Evolutionary conservation across 1,284 basidiomycete genomes (phyloP).

Genomic region (Hypsizygus ulmarius): DNA sequence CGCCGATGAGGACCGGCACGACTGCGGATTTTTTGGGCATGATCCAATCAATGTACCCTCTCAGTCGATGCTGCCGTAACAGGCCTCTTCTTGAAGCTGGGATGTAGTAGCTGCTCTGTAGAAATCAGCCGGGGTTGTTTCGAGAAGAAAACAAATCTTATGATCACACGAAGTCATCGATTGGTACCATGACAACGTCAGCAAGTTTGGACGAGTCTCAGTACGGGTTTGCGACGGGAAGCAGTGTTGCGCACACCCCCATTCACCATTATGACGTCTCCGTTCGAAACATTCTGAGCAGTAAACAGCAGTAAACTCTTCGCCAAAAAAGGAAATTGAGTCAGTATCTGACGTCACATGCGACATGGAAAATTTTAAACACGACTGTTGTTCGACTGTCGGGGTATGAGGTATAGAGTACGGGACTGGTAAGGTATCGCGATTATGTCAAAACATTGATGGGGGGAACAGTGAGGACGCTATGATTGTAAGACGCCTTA

Average conservation of each 20-base stretch:
- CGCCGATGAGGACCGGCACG: too few relatives aligned
- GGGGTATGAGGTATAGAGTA: too few relatives aligned
- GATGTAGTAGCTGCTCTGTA: too few relatives aligned
- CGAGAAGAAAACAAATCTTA: too few relatives aligned
- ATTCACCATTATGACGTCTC: constrained; percentile 3
- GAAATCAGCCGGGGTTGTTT: too few relatives aligned
- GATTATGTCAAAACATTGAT: background rate
- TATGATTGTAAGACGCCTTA: background rate
- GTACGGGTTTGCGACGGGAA: background rate
- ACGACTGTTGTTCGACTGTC: background rate
- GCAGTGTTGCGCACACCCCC: background rate
- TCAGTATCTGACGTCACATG: constrained; percentile 12
- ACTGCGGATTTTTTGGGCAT: too few relatives aligned
- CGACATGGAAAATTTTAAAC: constrained; percentile 3
- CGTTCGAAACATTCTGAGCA: background rate
- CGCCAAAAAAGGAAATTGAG: constrained; percentile 11
- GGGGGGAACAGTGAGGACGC: background rate
- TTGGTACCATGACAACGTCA: background rate
- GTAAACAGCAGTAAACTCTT: background rate
- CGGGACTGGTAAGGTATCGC: too few relatives aligned
- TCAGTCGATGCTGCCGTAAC: too few relatives aligned
- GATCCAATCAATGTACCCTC: too few relatives aligned
- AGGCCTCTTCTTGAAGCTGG: too few relatives aligned
- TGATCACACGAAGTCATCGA: too few relatives aligned
- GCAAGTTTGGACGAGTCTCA: background rate